Percentiles rank a stretch among this genome's conserved stretches.
phyloP scores from a whole-genome alignment of 352 stramenopile species.

The Albugo laibachii region DNA sequence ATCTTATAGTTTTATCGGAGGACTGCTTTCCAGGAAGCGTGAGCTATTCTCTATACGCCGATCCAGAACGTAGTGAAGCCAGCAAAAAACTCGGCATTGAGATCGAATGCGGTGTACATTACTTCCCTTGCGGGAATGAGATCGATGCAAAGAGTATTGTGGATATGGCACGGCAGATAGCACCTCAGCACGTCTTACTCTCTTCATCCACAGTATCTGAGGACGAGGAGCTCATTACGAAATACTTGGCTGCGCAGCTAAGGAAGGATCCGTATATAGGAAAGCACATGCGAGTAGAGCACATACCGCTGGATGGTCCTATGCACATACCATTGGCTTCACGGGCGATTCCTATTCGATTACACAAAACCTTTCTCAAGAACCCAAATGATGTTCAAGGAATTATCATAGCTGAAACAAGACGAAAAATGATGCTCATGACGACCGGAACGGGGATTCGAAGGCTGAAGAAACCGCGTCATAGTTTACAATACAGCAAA shows the following conservation, averaged over 20 bases:
- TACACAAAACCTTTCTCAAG: conserved; percentile 76
- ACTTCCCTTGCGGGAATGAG: conserved; percentile 69
- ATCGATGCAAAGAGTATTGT: conserved; percentile 72
- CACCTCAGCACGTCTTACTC: conserved; percentile 41
- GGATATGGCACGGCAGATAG: conserved; percentile 34
- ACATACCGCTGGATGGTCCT: conserved; percentile 7
- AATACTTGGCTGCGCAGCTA: conserved; percentile 28
- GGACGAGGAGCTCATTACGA: conserved; percentile 45
- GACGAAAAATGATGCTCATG: conserved; percentile 64
- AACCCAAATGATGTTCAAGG: conserved; percentile 49
- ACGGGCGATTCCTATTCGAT: conserved; percentile 24
- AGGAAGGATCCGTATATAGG: conserved; percentile 17
- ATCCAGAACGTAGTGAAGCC: conserved; percentile 41
- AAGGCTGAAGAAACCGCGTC: conserved; percentile 75
- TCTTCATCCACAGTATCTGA: conserved; percentile 24
- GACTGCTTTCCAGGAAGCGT: conserved; percentile 56
- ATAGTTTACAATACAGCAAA: conserved; percentile 50
- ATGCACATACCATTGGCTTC: conserved; percentile 7
- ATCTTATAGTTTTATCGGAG: conserved; percentile 71
- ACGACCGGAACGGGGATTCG: conserved; percentile 36
- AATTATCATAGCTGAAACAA: conserved; percentile 55
- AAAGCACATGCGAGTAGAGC: conserved; percentile 12
- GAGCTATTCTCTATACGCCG: conserved; percentile 67
- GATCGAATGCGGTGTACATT: conserved; percentile 61
- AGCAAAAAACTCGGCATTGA: conserved; percentile 49